Evolutionary conservation across 2,329 filamentous ascomycete genomes (phyloP).

Genomic region (Fusarium newnesense): DNA sequence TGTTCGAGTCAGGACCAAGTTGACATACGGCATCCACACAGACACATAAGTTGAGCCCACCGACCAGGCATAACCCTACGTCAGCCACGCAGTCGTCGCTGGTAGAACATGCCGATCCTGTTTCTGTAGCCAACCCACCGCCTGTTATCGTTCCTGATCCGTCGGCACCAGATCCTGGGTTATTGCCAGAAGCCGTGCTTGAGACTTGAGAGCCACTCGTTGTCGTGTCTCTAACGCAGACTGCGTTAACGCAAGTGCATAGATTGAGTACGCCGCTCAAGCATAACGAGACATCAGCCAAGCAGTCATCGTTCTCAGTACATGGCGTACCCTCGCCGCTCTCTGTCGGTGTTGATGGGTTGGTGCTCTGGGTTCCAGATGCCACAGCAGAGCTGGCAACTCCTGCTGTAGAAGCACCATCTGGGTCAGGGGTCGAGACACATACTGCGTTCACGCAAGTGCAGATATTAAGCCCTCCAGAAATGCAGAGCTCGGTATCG

Average conservation of each 20-base stretch:
- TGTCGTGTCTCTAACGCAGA: slow-evolving; percentile 3
- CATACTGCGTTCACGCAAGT: slow-evolving; percentile 5
- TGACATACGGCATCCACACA: not conserved
- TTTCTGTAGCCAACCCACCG: not conserved
- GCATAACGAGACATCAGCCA: not conserved
- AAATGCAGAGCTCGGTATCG: not conserved
- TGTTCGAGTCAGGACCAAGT: not conserved
- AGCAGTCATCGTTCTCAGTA: not conserved
- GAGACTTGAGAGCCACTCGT: not conserved
- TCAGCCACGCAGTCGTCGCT: slow-evolving; percentile 1
- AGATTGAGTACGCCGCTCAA: not conserved
- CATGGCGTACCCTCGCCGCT: not conserved
- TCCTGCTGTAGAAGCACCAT: not conserved
- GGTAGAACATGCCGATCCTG: not conserved
- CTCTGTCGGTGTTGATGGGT: not conserved
- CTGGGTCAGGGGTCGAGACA: not conserved
- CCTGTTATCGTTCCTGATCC: not conserved
- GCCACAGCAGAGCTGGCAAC: not conserved
- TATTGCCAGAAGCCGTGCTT: not conserved
- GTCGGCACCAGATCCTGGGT: not conserved
- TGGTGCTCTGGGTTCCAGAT: not conserved
- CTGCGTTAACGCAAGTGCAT: slow-evolving; percentile 10
- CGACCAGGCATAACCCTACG: not conserved
- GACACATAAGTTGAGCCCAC: not conserved
- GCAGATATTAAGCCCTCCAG: slow-evolving; percentile 10